Base-by-base conservation (phyloP, 2,329 filamentous ascomycete species). In the Leptoxyphium fumago region DNA sequence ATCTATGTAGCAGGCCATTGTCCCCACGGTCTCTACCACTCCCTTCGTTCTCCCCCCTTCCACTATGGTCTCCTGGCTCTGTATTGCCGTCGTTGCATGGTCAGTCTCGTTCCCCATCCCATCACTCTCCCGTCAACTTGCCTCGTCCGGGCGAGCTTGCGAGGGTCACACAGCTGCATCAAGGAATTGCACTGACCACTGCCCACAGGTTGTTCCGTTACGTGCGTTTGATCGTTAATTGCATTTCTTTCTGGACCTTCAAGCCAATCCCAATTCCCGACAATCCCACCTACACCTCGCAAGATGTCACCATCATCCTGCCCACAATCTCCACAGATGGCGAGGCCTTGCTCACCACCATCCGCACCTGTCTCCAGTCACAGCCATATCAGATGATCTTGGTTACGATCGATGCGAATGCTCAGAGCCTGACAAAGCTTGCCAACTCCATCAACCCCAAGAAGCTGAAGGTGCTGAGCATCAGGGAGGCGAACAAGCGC, bases 241-340 rank as follows among this genome's bases (percentile, higher is more conserved):
- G 84, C 56, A 68, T 84, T 55, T 86, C 84, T 55, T 88, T 93
- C 61, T 91, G 85, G 83, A 72, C 71, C 10, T 94, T 94, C 68
- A 83, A 79, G 63, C 87, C 88, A 21, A 84, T 87, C 49, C 83
- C 83, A 38, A 82, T 89, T 44, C 82, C 86, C 36, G 76, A 78
- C 46, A 83, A 86, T 50, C 86, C 89, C n/a, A 79, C 72, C 39
- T 80, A 87, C 60, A 85, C 79, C 26, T 75, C 79, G 29, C 68
- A 84, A 53, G 85, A 96, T 74, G 87, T 94, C 56, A 94, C 89
- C 5, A 86, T 95, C 50, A 84, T 96, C 55, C 84, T 95, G 48
- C 89, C 89, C 7, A 93, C 88, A 10, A 87, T 96, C 51, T 85
- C 93, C 59, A 85, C 87, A 48, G 80, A 78, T 49, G 86, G 89